Conservation (phyloP, 2,329 filamentous ascomycete genomes). For the Drechmeria coniospora region DNA sequence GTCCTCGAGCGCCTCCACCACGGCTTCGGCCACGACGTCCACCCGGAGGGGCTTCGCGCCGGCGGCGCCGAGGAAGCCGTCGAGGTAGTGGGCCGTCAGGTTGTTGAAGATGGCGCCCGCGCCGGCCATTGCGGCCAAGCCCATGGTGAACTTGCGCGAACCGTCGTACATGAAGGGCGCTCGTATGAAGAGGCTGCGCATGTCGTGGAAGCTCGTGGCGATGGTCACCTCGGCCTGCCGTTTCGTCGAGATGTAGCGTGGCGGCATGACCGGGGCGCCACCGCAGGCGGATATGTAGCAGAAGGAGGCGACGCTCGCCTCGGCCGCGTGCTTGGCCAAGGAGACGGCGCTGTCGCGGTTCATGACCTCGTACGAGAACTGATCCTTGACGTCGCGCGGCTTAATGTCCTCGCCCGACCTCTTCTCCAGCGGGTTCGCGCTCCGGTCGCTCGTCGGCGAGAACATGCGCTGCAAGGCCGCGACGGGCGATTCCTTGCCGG, state of each 20-base stretch:
- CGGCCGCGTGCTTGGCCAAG: conserved; percentile 61
- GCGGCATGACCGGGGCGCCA: conserved; percentile 70
- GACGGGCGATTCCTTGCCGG: conserved; percentile 69
- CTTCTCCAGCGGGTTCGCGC: conserved; percentile 54
- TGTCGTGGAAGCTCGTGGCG: conserved; percentile 51
- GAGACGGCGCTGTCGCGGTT: conserved; percentile 81
- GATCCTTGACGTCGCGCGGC: conserved; percentile 51
- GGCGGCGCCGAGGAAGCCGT: conserved; percentile 63
- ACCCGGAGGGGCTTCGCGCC: conserved; percentile 78
- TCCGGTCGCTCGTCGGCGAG: conserved; percentile 45
- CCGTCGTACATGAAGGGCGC: conserved; percentile 82
- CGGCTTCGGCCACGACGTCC: conserved; percentile 74
- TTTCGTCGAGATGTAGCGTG: conserved; percentile 81
- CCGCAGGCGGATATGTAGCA: conserved; percentile 80
- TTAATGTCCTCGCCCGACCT: conserved; percentile 43
- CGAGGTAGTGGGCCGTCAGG: conserved; percentile 60
- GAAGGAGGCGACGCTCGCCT: conserved; percentile 52
- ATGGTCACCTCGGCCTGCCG: conserved; percentile 75
- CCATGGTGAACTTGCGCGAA: conserved; percentile 67
- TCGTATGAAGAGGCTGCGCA: conserved; percentile 70
- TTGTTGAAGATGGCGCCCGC: conserved; percentile 64
- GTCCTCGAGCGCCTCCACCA: conserved; percentile 74
- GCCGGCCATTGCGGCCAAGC: conserved; percentile 64
- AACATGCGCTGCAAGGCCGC: conserved; percentile 68
- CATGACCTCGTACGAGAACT: conserved; percentile 93